Evolutionary conservation across 2,329 filamentous ascomycete genomes (phyloP).

Genomic region (Colletotrichum sp.): DNA sequence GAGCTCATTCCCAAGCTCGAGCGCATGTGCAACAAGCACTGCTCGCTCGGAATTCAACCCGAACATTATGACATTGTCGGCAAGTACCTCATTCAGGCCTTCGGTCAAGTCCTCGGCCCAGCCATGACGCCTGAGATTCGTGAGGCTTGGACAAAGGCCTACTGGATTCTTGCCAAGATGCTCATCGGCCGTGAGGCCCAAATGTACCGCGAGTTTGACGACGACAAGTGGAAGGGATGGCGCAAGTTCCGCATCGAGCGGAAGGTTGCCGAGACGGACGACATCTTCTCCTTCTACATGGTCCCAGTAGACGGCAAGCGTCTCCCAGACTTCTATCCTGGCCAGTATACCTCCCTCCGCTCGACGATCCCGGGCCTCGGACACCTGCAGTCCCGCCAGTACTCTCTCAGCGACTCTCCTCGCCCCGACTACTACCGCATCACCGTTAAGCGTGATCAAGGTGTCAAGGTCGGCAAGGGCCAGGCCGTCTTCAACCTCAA

Average conservation of each 20-base stretch:
- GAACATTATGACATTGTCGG: constrained; percentile 76
- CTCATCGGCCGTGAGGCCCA: constrained; percentile 70
- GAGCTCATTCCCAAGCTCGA: constrained; percentile 59
- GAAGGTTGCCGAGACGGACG: constrained; percentile 70
- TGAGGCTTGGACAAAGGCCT: constrained; percentile 74
- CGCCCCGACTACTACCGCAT: constrained; percentile 69
- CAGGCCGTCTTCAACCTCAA: constrained; percentile 53
- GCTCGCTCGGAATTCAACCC: constrained; percentile 69
- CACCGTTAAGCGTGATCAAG: constrained; percentile 71
- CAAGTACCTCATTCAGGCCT: constrained; percentile 70
- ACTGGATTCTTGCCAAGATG: constrained; percentile 75
- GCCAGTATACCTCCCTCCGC: constrained; percentile 74
- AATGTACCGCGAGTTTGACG: constrained; percentile 65
- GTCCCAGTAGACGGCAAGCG: constrained; percentile 64
- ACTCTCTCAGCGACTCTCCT: constrained; percentile 73
- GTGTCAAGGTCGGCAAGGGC: constrained; percentile 39
- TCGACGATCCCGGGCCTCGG: constrained; percentile 61
- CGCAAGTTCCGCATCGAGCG: constrained; percentile 68
- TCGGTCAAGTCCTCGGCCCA: constrained; percentile 69
- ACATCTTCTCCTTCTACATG: constrained; percentile 75
- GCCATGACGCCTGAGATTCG: constrained; percentile 69
- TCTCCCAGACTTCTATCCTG: constrained; percentile 70
- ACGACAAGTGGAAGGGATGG: constrained; percentile 65
- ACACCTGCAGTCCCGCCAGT: constrained; percentile 72
- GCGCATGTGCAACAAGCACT: constrained; percentile 74